These are phyloP conservation scores for Raddia distichophylla DNA, from an alignment of 176 grass and related monocot genomes.

Conservation along the genomic window DNA sequence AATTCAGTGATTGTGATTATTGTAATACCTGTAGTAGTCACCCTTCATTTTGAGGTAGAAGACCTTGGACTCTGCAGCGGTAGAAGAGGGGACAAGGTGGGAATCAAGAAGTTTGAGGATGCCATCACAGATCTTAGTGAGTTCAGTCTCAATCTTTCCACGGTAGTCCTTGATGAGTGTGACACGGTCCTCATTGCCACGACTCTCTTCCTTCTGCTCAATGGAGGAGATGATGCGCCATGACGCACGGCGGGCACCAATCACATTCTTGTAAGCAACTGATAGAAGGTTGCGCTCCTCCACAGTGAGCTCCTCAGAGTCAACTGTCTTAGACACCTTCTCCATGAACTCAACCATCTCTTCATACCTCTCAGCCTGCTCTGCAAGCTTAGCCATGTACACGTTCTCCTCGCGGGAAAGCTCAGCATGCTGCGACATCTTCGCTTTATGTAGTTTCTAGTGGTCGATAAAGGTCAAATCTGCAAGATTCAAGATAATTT, in stretches of 20 bases:
- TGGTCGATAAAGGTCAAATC: conserved; percentile 8
- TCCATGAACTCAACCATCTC: conserved; percentile 61
- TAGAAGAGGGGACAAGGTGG: conserved; percentile 47
- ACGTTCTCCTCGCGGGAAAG: conserved; percentile 58
- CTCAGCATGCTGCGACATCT: conserved; percentile 49
- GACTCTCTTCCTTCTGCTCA: conserved; percentile 56
- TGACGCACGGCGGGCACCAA: conserved; percentile 41
- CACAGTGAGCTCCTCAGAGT: conserved; percentile 48
- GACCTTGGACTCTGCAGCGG: conserved; percentile 49
- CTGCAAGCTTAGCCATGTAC: conserved; percentile 60
- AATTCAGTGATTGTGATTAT: not conserved
- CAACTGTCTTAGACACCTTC: conserved; percentile 45
- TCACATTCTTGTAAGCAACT: conserved; percentile 62
- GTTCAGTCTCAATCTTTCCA: conserved; percentile 53
- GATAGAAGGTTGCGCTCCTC: conserved; percentile 58
- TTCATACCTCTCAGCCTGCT: conserved; percentile 61
- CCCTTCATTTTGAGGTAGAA: conserved; percentile 64
- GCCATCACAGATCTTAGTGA: conserved; percentile 55
- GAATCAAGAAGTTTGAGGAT: conserved; percentile 61
- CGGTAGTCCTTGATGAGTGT: conserved; percentile 48
- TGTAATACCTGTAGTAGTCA: conserved; percentile 45
- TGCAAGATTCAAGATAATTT: conserved; percentile 6
- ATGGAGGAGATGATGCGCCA: conserved; percentile 65
- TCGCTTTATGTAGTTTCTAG: conserved; percentile 22
- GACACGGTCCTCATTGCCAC: conserved; percentile 45